A percentile compares a stretch with the other conserved stretches of the same genome.
phyloP scores from a whole-genome alignment of 257 asterid species.

The Misopates orontium region DNA sequence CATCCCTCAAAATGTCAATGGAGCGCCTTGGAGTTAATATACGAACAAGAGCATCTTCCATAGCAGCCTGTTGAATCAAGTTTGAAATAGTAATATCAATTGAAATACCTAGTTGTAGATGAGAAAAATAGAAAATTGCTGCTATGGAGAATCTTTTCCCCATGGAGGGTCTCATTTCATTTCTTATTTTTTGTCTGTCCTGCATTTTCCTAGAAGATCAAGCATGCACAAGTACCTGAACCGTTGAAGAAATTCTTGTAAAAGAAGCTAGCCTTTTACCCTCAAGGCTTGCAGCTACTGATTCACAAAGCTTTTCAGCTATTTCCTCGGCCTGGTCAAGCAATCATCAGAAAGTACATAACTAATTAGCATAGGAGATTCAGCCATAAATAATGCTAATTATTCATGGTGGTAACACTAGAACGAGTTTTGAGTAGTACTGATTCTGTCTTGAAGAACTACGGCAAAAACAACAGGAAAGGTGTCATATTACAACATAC shows the following conservation, averaged over 20 bases:
- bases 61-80: slow-evolving; percentile 94
- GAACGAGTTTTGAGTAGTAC: no score
- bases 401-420: no score
- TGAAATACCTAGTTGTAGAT: neutral
- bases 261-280: slow-evolving; percentile 89
- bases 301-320: slow-evolving; percentile 95
- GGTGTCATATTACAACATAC: slow-evolving; percentile 62
- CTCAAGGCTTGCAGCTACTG: slow-evolving; percentile 95
- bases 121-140: neutral
- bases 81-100: slow-evolving; percentile 33
- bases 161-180: neutral
- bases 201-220: neutral
- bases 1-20: slow-evolving; percentile 95
- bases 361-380: no score
- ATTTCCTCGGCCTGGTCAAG: slow-evolving; percentile 85
- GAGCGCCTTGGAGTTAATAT: slow-evolving; percentile 95
- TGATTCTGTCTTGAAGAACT: slow-evolving; percentile 7
- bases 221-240: slow-evolving; percentile 55
- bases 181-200: neutral
- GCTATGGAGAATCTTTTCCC: neutral
- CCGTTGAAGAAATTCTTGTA: slow-evolving; percentile 90
- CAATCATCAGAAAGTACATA: neutral
- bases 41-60: slow-evolving; percentile 99
- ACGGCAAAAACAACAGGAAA: slow-evolving; percentile 4
- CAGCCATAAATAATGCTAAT: no score